A percentile compares a stretch with the other conserved stretches of the same genome.
These are phyloP conservation scores for Neonectria coccinea DNA, from an alignment of 2,329 filamentous ascomycete genomes.

Conservation along the genomic window DNA sequence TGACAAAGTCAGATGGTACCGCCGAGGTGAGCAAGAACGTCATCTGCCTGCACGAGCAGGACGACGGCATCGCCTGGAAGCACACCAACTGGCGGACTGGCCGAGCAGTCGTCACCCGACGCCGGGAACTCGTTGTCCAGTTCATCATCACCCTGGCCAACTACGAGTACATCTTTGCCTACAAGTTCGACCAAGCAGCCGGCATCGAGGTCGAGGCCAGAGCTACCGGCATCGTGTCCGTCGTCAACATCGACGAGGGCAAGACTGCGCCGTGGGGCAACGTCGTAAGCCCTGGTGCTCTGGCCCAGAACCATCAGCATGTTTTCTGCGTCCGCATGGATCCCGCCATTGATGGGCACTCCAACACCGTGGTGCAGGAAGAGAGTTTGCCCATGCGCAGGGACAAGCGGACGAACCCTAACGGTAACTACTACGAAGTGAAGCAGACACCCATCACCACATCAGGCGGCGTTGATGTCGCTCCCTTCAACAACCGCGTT, in stretches of 20 bases:
- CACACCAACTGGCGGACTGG: constrained; percentile 70
- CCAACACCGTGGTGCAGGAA: constrained; percentile 64
- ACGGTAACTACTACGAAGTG: constrained; percentile 59
- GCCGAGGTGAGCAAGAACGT: constrained; percentile 59
- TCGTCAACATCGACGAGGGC: constrained; percentile 64
- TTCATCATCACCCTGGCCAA: constrained; percentile 72
- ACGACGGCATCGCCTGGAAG: constrained; percentile 69
- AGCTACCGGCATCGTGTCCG: constrained; percentile 57
- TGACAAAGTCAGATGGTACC: constrained; percentile 45
- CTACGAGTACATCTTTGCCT: constrained; percentile 66
- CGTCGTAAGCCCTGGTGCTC: constrained; percentile 68
- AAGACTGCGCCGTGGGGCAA: constrained; percentile 68
- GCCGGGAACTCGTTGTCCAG: constrained; percentile 68
- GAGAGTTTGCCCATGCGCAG: constrained; percentile 59
- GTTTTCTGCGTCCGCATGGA: constrained; percentile 73
- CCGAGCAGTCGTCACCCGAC: constrained; percentile 65
- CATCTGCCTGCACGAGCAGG: constrained; percentile 51
- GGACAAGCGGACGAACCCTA: constrained; percentile 57
- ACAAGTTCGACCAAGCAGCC: constrained; percentile 65
- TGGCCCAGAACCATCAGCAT: constrained; percentile 76
- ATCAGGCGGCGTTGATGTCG: constrained; percentile 61
- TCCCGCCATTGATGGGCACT: constrained; percentile 69
- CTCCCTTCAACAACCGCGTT: constrained; percentile 59
- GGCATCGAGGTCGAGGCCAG: constrained; percentile 48
- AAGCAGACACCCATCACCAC: constrained; percentile 59